These are phyloP conservation scores for Eucalyptus curtisii DNA, from an alignment of 345 rosid genomes.

Conservation along the genomic window DNA sequence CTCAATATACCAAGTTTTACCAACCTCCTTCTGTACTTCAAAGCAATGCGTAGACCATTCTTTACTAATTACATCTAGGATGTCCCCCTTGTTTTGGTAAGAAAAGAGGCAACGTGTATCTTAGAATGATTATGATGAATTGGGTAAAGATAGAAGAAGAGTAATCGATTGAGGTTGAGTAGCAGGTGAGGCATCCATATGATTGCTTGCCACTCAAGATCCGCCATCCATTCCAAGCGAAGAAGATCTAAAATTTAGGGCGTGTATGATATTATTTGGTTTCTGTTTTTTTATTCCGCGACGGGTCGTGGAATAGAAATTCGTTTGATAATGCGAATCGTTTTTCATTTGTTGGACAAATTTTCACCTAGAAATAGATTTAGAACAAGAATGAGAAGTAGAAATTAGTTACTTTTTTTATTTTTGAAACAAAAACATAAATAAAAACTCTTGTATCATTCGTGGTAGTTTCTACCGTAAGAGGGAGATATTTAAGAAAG, in stretches of 20 bases:
- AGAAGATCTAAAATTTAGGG: not conserved
- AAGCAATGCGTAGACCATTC: not conserved
- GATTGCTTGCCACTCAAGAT: not conserved
- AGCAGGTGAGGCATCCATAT: not conserved
- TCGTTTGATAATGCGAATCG: rapidly evolving
- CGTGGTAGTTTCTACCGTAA: no score
- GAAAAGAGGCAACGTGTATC: not conserved
- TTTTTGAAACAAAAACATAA: no score
- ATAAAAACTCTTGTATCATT: no score
- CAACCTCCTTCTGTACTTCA: not conserved
- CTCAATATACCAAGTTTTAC: not conserved
- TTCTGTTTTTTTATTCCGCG: rapidly evolving
- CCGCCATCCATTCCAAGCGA: not conserved
- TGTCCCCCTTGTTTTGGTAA: not conserved
- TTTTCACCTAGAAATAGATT: no score
- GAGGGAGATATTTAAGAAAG: no score
- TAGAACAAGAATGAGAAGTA: no score
- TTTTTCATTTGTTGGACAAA: no score
- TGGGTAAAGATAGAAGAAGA: not conserved
- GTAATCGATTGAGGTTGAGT: not conserved
- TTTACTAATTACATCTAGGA: not conserved
- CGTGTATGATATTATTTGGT: no score
- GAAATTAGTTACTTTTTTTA: no score
- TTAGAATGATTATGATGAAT: not conserved
- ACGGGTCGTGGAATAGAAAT: rapidly evolving